phyloP scores from a whole-genome alignment of 2,329 filamentous ascomycete genomes.

The Neopestalotiopsis sp. region DNA sequence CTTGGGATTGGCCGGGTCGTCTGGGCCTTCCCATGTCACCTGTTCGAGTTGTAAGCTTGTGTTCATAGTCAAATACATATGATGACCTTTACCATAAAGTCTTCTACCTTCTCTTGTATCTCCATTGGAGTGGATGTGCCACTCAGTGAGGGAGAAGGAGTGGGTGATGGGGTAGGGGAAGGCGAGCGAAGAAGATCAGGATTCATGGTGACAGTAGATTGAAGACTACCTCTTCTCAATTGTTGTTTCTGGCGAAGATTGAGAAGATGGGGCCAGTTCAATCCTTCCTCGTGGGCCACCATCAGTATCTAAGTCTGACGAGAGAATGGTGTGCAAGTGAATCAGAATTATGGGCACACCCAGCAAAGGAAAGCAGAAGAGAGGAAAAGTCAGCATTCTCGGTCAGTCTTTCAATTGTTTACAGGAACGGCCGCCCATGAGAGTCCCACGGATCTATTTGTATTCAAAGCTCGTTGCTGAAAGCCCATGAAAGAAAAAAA shows the following conservation, averaged over 20 bases:
- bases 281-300: not conserved
- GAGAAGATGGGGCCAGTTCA: not conserved
- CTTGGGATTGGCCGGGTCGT: constrained; percentile 46
- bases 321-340: not conserved
- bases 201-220: not conserved
- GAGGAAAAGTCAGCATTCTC: not conserved
- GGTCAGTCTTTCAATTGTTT: not conserved
- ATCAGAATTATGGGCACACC: not conserved
- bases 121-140: not conserved
- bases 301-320: not conserved
- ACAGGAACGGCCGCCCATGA: not conserved
- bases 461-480: constrained; percentile 1
- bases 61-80: not conserved
- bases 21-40: constrained; percentile 51
- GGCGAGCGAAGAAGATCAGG: too few species aligned
- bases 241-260: not conserved
- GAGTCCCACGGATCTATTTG: not conserved
- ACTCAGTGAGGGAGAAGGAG: not conserved
- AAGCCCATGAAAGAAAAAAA: not conserved
- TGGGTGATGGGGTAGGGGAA: not conserved
- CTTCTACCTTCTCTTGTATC: not conserved
- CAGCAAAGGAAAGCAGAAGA: not conserved
- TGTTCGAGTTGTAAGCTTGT: constrained; percentile 22
- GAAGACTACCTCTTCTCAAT: not conserved
- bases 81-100: not conserved